These are phyloP conservation scores for Macrolepiota fuliginosa DNA, from an alignment of 768 basidiomycete species.

Conservation along the genomic window DNA sequence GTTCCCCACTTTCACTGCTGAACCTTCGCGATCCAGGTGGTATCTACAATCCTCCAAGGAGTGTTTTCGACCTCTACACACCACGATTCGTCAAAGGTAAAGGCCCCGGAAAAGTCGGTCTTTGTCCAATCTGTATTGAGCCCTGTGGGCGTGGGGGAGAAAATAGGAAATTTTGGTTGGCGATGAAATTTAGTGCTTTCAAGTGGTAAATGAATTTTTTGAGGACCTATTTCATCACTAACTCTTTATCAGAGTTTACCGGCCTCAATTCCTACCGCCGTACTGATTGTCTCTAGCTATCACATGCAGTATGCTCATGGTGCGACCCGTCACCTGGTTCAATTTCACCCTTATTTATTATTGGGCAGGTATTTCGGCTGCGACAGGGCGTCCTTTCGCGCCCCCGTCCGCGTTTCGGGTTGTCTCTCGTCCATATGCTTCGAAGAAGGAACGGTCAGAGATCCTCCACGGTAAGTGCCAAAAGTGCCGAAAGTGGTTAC, in stretches of 20 bases:
- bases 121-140: slow-evolving; percentile 79
- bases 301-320: slow-evolving; percentile 84
- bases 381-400: slow-evolving; percentile 69
- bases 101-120: slow-evolving; percentile 65
- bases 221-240: neutral
- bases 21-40: slow-evolving; percentile 42
- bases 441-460: slow-evolving; percentile 56
- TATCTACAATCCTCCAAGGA: slow-evolving; percentile 57
- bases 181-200: slow-evolving; percentile 80
- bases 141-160: slow-evolving; percentile 57
- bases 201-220: slow-evolving; percentile 56
- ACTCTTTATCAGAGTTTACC: neutral
- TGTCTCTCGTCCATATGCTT: slow-evolving; percentile 39
- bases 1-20: slow-evolving; percentile 36
- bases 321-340: slow-evolving; percentile 24
- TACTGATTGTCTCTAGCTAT: slow-evolving; percentile 45
- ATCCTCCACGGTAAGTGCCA: slow-evolving; percentile 78
- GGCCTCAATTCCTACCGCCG: neutral
- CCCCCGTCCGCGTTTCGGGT: slow-evolving; percentile 67
- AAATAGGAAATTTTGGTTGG: slow-evolving; percentile 64
- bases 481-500: slow-evolving; percentile 70
- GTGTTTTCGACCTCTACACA: slow-evolving; percentile 68
- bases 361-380: slow-evolving; percentile 63
- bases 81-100: slow-evolving; percentile 74
- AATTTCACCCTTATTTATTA: neutral